These are phyloP conservation scores for Candida nonsorbophila DNA, from an alignment of 805 yeast species.

Conservation along the genomic window DNA sequence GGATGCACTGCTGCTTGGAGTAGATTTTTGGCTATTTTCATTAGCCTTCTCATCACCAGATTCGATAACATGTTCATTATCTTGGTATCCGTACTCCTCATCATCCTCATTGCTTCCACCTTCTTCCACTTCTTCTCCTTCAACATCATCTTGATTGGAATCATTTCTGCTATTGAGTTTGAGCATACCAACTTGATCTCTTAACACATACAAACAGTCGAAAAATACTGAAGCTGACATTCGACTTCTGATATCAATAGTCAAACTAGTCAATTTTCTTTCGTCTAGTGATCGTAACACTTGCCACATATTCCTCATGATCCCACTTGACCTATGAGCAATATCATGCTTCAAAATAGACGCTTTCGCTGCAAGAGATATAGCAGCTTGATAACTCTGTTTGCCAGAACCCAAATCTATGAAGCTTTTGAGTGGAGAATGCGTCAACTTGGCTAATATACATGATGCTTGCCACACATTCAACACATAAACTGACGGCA, in stretches of 20 bases:
- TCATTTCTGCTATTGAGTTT: constrained; percentile 41
- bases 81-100: constrained; percentile 14
- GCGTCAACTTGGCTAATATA: constrained; percentile 70
- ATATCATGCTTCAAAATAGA: constrained; percentile 88
- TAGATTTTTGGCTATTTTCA: constrained; percentile 23
- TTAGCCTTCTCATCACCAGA: constrained; percentile 14
- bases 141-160: constrained; percentile 16
- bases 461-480: constrained; percentile 91
- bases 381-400: constrained; percentile 61
- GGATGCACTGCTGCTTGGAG: constrained; percentile 34
- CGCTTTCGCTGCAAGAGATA: constrained; percentile 65
- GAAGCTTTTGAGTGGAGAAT: constrained; percentile 64
- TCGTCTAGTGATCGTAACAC: constrained; percentile 66
- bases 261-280: constrained; percentile 33
- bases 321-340: constrained; percentile 88
- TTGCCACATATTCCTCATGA: constrained; percentile 93
- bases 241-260: constrained; percentile 67
- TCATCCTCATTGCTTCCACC: constrained; percentile 17
- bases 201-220: constrained; percentile 78
- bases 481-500: constrained; percentile 79
- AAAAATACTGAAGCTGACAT: constrained; percentile 92
- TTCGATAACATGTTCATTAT: constrained; percentile 16
- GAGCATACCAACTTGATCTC: constrained; percentile 87
- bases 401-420: constrained; percentile 71
- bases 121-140: constrained; percentile 26